Conservation (phyloP, 805 yeast species). For the Ogataea pignaliae region DNA sequence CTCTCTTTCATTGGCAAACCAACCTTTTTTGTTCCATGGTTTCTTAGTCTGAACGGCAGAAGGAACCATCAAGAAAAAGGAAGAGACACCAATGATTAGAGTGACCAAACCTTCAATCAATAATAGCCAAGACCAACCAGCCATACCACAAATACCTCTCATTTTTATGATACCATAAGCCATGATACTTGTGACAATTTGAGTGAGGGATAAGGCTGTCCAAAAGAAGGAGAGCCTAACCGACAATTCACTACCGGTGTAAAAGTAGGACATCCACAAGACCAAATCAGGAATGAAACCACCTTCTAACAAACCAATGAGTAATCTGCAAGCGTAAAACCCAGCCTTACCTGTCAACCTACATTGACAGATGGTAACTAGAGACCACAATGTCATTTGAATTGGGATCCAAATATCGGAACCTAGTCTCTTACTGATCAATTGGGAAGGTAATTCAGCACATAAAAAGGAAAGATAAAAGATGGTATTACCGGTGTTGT, state of each 20-base stretch:
- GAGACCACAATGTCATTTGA: constrained; percentile 53
- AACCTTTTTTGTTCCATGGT: constrained; percentile 27
- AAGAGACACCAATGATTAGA: constrained; percentile 42
- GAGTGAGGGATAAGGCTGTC: constrained; percentile 48
- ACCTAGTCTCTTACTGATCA: constrained; percentile 59
- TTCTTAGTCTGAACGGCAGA: constrained; percentile 30
- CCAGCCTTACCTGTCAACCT: constrained; percentile 37
- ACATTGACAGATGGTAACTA: constrained; percentile 51
- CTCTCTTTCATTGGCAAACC: constrained; percentile 37
- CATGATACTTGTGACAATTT: constrained; percentile 38
- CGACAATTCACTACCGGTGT: constrained; percentile 53
- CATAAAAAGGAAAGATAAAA: constrained; percentile 46
- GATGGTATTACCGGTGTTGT: constrained; percentile 55
- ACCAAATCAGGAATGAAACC: constrained; percentile 66
- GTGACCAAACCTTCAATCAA: constrained; percentile 61
- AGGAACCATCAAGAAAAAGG: constrained; percentile 31
- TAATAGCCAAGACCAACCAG: constrained; percentile 67
- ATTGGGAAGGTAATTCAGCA: constrained; percentile 64
- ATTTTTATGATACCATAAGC: constrained; percentile 51
- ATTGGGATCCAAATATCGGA: constrained; percentile 60
- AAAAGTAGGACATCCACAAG: constrained; percentile 64
- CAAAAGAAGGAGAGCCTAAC: constrained; percentile 57
- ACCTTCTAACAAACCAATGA: constrained; percentile 57
- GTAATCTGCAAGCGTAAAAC: constrained; percentile 44
- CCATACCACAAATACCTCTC: constrained; percentile 39